A percentile compares a stretch with the other conserved stretches of the same genome.
phyloP scores from a whole-genome alignment of 257 asterid genomes.

The Gentiana dahurica region DNA sequence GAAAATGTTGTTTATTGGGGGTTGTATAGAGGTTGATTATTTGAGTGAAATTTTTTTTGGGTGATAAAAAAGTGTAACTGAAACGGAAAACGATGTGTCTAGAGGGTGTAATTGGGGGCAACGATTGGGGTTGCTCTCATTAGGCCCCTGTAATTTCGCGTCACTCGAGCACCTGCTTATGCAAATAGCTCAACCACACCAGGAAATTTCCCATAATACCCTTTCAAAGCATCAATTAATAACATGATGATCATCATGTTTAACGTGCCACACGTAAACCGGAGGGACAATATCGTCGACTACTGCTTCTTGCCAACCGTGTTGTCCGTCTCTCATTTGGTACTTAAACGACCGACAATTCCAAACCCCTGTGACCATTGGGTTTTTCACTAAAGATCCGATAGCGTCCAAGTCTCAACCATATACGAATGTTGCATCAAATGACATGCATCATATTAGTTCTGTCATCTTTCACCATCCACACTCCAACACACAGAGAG shows the following conservation, averaged over 20 bases:
- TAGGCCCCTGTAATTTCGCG: constrained; percentile 21
- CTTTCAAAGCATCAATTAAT: constrained; percentile 39
- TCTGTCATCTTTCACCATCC: too few species aligned
- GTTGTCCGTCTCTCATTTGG: constrained; percentile 83
- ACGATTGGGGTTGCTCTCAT: too few species aligned
- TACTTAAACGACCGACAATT: constrained; percentile 71
- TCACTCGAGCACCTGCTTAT: constrained; percentile 46
- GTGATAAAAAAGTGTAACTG: too few species aligned
- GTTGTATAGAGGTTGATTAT: too few species aligned
- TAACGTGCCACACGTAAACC: constrained; percentile 54
- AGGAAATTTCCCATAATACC: constrained; percentile 63
- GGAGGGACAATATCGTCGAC: constrained; percentile 47
- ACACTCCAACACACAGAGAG: too few species aligned
- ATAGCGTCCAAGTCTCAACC: too few species aligned
- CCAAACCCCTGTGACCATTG: constrained; percentile 66
- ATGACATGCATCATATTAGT: too few species aligned
- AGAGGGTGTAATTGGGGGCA: too few species aligned
- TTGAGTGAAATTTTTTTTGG: too few species aligned
- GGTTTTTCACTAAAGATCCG: constrained; percentile 9
- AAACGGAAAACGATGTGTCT: too few species aligned
- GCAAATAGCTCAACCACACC: constrained; percentile 53
- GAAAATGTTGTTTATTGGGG: too few species aligned
- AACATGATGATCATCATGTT: constrained; percentile 5
- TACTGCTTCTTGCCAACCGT: constrained; percentile 72
- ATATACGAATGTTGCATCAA: too few species aligned